These are phyloP conservation scores for Amborella trichopoda DNA, from an alignment of 164 flowering plant species.

Conservation along the genomic window DNA sequence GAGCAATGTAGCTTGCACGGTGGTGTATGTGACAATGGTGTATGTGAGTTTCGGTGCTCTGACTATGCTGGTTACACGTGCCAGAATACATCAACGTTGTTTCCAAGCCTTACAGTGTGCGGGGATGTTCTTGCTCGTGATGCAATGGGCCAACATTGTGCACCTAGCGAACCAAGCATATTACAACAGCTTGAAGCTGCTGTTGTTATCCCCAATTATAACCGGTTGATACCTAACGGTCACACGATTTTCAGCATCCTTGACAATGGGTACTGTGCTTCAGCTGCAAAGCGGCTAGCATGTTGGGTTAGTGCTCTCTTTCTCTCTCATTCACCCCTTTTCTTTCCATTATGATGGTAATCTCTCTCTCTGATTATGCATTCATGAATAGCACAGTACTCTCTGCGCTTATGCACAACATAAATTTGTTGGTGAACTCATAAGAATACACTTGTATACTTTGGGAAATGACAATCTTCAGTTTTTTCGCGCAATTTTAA, in stretches of 20 bases:
- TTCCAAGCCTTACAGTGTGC: conserved; percentile 72
- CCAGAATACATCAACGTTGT: conserved; percentile 79
- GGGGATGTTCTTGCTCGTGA: conserved; percentile 58
- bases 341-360: too few relatives aligned
- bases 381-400: too few relatives aligned
- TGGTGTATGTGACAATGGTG: conserved; percentile 94
- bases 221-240: conserved; percentile 72
- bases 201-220: conserved; percentile 90
- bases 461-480: too few relatives aligned
- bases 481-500: too few relatives aligned
- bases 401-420: too few relatives aligned
- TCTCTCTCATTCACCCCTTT: too few relatives aligned
- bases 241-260: conserved; percentile 59
- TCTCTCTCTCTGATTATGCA: too few relatives aligned
- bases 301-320: conserved; percentile 77
- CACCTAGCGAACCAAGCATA: conserved; percentile 79
- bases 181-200: conserved; percentile 94
- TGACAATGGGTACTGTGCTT: conserved; percentile 63
- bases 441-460: too few relatives aligned
- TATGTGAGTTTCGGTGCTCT: conserved; percentile 95
- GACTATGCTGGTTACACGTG: conserved; percentile 98
- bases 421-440: too few relatives aligned
- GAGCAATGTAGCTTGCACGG: conserved; percentile 98
- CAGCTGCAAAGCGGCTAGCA: conserved; percentile 87
- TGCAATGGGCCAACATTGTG: conserved; percentile 80